Base-by-base conservation (phyloP, 2,329 filamentous ascomycete species). In the Zymoseptoria tritici region DNA sequence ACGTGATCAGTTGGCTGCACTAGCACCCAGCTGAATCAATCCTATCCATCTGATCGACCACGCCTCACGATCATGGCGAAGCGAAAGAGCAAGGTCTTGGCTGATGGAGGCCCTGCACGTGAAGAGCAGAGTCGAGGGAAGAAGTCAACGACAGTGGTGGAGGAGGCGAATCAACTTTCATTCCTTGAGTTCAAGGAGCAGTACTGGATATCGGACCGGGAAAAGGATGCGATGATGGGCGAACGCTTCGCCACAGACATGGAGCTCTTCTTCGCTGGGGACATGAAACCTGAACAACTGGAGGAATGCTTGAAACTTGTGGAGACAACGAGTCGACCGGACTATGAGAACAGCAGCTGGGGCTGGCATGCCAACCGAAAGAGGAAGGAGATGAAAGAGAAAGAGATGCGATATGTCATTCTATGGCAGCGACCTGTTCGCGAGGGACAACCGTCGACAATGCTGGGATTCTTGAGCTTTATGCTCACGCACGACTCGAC, bases 401-500 rank as follows among this genome's bases (percentile, higher is more conserved):
- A 78, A 0, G 85, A 86, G 59, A 81, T 92, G 72, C 81, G 86
- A 51, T 92, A 90, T 71, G 76, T 91, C 7, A 73, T 91, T 3
- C 80, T 89, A 54, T 22, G 56, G 16, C 46, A 49, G 49, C 31
- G 55, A 58, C 52, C 56, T 29, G 13, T 5, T 5, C 13, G 16
- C 11, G 9, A 21, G 46, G 49, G 9, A 20, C n/a, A 52, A 11
- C 22, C 63, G 61, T n/a, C 36, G 24, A 53, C 46, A 6, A 52
- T 67, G 9, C 57, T 65, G 9, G 73, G 68, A 1, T 75, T 89
- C 65, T 78, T 82, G 0, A 88, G 85, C n/a, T 77, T 89, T 68
- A 86, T 89, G 85, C 81, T 87, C n/a, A 87, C 85, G 1, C 83
- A 83, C 68, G 86, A 90, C 69, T 83, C 85, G 54, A 55, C 70